Conservation (phyloP, 805 yeast genomes). For the Candida sakaeoensis region DNA sequence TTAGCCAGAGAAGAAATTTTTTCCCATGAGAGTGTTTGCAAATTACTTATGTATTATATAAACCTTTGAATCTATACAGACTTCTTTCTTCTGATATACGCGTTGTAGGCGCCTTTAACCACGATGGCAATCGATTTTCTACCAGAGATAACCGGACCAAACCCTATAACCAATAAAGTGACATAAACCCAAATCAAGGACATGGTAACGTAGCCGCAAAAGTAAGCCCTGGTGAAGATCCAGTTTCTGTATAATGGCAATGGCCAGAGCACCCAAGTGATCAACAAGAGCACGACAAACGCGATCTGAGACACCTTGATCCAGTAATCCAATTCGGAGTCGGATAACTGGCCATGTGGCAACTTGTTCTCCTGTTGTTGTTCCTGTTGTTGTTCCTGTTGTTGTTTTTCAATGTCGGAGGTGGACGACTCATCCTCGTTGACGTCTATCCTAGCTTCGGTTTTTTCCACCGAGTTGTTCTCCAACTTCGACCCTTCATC, state of each 20-base stretch:
- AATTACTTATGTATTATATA: too few species aligned
- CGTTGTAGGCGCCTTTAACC: slow-evolving; percentile 17
- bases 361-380: too few species aligned
- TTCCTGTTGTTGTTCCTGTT: too few species aligned
- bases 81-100: slow-evolving; percentile 12
- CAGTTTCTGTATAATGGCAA: slow-evolving; percentile 42
- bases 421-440: slow-evolving; percentile 8
- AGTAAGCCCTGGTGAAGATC: slow-evolving; percentile 34
- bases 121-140: slow-evolving; percentile 26
- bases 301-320: slow-evolving; percentile 24
- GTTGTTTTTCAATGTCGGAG: slow-evolving; percentile 5
- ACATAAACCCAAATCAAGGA: slow-evolving; percentile 37
- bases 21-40: too few species aligned
- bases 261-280: slow-evolving; percentile 41
- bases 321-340: slow-evolving; percentile 14
- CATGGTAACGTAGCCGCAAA: slow-evolving; percentile 36
- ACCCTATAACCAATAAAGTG: slow-evolving; percentile 29
- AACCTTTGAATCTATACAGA: too few species aligned
- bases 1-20: neutral
- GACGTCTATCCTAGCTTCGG: neutral
- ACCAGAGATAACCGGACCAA: slow-evolving; percentile 34
- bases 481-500: slow-evolving; percentile 1
- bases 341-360: slow-evolving; percentile 6
- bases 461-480: slow-evolving; percentile 1
- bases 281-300: slow-evolving; percentile 21